These are phyloP conservation scores for Cladosporium sp. DNA, from an alignment of 2,329 filamentous ascomycete species.

Conservation along the genomic window DNA sequence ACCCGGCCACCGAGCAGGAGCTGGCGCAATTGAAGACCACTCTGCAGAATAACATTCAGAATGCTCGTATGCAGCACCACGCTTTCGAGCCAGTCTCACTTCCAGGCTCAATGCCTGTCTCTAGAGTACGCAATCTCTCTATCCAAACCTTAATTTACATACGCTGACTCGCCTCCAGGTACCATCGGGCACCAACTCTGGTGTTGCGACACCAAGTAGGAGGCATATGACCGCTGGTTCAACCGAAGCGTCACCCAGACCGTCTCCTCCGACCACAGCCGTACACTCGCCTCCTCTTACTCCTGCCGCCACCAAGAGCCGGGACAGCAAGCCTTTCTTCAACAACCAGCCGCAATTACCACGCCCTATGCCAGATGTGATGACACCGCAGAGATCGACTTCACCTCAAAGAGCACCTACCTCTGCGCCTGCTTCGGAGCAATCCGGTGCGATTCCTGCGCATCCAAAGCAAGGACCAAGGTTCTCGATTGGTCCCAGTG, in stretches of 20 bases:
- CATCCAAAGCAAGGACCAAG: constrained; percentile 52
- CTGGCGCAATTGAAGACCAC: constrained; percentile 70
- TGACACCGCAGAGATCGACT: constrained; percentile 61
- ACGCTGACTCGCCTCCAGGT: constrained; percentile 37
- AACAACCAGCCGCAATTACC: constrained; percentile 29
- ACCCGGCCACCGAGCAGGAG: constrained; percentile 49
- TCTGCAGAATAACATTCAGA: constrained; percentile 75
- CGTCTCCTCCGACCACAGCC: constrained; percentile 66
- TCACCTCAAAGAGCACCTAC: constrained; percentile 40
- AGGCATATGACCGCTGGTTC: constrained; percentile 43
- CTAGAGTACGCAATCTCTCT: constrained; percentile 64
- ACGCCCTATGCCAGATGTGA: constrained; percentile 51
- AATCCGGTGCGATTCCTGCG: constrained; percentile 40
- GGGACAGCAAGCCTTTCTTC: constrained; percentile 43
- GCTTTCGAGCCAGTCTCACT: constrained; percentile 89
- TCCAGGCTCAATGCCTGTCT: constrained; percentile 79
- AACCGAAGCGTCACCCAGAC: constrained; percentile 63
- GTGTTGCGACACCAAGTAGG: constrained; percentile 40
- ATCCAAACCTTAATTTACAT: constrained; percentile 21
- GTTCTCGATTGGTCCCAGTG: constrained; percentile 58
- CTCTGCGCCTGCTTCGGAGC: constrained; percentile 26
- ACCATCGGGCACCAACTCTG: constrained; percentile 55
- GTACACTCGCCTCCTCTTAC: constrained; percentile 45
- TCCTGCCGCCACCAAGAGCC: constrained; percentile 17
- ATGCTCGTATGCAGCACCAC: constrained; percentile 80